Base-by-base conservation (phyloP, 2,329 filamentous ascomycete species). In the Penicillium hesseltinei region DNA sequence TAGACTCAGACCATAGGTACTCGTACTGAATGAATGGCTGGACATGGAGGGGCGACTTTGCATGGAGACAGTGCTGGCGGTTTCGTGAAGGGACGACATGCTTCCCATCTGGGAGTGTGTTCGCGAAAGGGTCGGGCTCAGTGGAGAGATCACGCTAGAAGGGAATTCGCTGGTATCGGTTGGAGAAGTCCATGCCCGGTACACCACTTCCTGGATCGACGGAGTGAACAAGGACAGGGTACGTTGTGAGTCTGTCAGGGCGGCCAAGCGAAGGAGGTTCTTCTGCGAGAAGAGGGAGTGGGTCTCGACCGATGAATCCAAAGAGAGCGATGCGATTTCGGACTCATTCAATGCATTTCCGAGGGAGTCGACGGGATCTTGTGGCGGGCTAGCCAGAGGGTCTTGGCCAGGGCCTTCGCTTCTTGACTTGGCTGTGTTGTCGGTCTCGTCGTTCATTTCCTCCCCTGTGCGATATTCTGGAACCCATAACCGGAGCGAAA, bases 241-340 rank as follows among this genome's bases (percentile, higher is more conserved):
- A 47, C 90, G 87, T 67, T 97, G 92, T 2, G 92, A 96, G 69
- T 96, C 89, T 4, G 86, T 92, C 56, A 99, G 79, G 0, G 91
- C 85, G 25, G 89, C 91, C 13, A 99, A 80, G 50, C 90, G 88
- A 25, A 96, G 77, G 38, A 97, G 80, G 67, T 96, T 97, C 82
- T 96, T 96, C 70, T 96, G 91, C 0, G 93, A 97, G 73, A 99
- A 97, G 6, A 96, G 83, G 0, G 91, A 92, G 72, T 96, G 91
- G 21, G 89, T 85, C 70, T 96, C 92, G 7, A 88, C 82, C 4
- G 88, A 86, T 19, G 88, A 87, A 62, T 97, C 91, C 9, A 96
- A 80, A 0, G 89, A 88, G 52, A 96, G 78, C 4, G 88, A 86
- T 0, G 90, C 89, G 54, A 93, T 87, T 62, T 91, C 85, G 50